Evolutionary conservation across 2,329 filamentous ascomycete species (phyloP).

Genomic region (Phoma sp.): DNA sequence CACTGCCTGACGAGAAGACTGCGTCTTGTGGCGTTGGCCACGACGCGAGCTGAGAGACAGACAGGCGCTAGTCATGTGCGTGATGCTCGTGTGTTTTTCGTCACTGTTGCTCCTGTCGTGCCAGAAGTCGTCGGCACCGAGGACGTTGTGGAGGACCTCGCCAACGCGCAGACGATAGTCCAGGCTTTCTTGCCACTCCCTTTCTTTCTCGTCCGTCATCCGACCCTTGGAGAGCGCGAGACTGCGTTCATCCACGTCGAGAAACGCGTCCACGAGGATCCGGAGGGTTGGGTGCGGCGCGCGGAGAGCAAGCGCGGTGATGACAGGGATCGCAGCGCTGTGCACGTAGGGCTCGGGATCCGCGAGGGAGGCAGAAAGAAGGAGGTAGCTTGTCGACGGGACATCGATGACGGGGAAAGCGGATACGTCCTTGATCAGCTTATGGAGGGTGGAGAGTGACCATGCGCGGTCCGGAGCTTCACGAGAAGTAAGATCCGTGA

Average conservation of each 20-base stretch:
- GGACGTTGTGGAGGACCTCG: conserved; percentile 55
- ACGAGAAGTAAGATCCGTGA: conserved; percentile 41
- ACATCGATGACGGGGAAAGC: conserved; percentile 69
- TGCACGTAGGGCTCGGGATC: conserved; percentile 77
- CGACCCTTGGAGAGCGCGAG: conserved; percentile 25
- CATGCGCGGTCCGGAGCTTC: conserved; percentile 49
- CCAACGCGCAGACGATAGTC: conserved; percentile 73
- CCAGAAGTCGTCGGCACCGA: conserved; percentile 33
- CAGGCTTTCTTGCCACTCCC: conserved; percentile 51
- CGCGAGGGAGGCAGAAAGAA: conserved; percentile 69
- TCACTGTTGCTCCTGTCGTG: not conserved
- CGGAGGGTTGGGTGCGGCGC: conserved; percentile 69
- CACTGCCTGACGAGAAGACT: conserved; percentile 63
- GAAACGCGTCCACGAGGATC: conserved; percentile 72
- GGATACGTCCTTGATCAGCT: conserved; percentile 60
- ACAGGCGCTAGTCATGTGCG: conserved; percentile 62
- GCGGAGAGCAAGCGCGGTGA: conserved; percentile 66
- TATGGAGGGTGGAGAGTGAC: conserved; percentile 42
- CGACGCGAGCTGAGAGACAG: conserved; percentile 70
- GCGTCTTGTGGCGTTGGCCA: conserved; percentile 66
- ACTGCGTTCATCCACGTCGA: conserved; percentile 64
- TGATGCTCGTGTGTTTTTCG: conserved; percentile 12
- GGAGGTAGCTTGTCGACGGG: conserved; percentile 67
- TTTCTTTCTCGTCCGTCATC: conserved; percentile 30
- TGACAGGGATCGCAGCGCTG: conserved; percentile 70